Base-by-base conservation (phyloP, 441 rosid genomes). In the Syzygium malaccense region DNA sequence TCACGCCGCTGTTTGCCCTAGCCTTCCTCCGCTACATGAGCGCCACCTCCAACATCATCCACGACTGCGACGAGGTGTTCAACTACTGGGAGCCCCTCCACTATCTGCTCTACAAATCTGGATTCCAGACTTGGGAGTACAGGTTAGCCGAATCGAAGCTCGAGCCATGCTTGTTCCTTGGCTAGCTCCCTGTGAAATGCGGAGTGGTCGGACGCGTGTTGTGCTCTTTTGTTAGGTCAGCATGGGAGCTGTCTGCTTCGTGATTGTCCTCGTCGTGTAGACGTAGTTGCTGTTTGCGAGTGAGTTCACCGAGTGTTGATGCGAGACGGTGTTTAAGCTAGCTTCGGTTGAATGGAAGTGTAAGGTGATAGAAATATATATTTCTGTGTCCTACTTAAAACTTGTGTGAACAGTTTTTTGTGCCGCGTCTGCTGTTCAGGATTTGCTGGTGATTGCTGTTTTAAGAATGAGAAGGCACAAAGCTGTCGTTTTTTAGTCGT, bases 1-100 rank as follows among this genome's bases (percentile, higher is more conserved):
- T 97, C 88, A 49, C 93, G 88, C 95, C 96, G 86, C 32, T 97
- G 87, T 55, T 97, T 14, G 96, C 95, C 23, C 89, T 98, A 33
- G 98, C 96, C 71, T 88, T 97, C 92, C 92, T 97, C 19, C 94
- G 99, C 33, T 98, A 98, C 93, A 94, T 96, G 97, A 98, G 99
- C 91, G 98, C 98, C 89, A 95, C 98, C 30, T 93, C 99, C 26
- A 98, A 98, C 89, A 98, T 98, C 90, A 86, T 98, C 85, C 99
- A 98, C 90, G 99, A 98, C 93, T 98, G 99, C 89, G 99, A 98
- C 62, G 99, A 98, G 95, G 98, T 96, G 86, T 98, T 98, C 90
- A 98, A 98, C 91, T 98, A 97, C 91, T 98, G 99, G 99, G 99
- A 98, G 91, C 99, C 99, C 86, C 98, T 98, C 30, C 99, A 98